Percentiles rank a stretch among this genome's conserved stretches.
Evolutionary conservation across 805 yeast genomes (phyloP).

Genomic region (Metschnikowia cerradonensis): DNA sequence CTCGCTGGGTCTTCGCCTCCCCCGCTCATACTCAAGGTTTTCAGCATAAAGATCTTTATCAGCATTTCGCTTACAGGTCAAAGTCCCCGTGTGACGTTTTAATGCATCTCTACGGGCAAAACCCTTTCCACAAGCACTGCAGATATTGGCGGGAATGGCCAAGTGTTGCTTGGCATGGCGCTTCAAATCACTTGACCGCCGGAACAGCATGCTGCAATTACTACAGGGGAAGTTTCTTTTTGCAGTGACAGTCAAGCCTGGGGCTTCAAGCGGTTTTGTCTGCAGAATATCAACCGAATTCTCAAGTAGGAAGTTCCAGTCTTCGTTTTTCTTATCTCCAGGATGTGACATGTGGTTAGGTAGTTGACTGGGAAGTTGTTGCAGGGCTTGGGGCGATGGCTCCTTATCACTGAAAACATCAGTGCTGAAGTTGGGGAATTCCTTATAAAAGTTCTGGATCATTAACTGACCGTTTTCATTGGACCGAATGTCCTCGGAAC

Average conservation of each 20-base stretch:
- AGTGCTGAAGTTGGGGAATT: constrained; percentile 42
- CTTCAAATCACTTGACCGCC: constrained; percentile 65
- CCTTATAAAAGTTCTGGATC: constrained; percentile 39
- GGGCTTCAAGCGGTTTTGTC: constrained; percentile 1
- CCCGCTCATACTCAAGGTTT: constrained; percentile 23
- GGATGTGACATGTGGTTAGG: background rate
- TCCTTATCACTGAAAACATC: constrained; percentile 27
- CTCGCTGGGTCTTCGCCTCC: background rate
- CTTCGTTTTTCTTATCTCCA: constrained; percentile 21
- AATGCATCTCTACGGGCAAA: constrained; percentile 81
- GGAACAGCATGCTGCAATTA: constrained; percentile 59
- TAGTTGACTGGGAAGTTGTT: background rate
- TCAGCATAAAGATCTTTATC: constrained; percentile 42
- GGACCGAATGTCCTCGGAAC: constrained; percentile 29
- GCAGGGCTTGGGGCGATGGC: background rate
- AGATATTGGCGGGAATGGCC: constrained; percentile 67
- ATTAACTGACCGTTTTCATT: constrained; percentile 40
- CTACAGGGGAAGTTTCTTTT: constrained; percentile 50
- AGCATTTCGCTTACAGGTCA: constrained; percentile 71
- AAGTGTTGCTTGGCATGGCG: constrained; percentile 75
- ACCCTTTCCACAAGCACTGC: constrained; percentile 74
- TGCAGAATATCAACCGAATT: constrained; percentile 3
- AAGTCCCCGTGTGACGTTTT: constrained; percentile 69
- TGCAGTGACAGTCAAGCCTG: background rate
- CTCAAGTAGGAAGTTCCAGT: constrained; percentile 31